Conservation (phyloP, 2,329 filamentous ascomycete species). For the Diaporthe destruens region DNA sequence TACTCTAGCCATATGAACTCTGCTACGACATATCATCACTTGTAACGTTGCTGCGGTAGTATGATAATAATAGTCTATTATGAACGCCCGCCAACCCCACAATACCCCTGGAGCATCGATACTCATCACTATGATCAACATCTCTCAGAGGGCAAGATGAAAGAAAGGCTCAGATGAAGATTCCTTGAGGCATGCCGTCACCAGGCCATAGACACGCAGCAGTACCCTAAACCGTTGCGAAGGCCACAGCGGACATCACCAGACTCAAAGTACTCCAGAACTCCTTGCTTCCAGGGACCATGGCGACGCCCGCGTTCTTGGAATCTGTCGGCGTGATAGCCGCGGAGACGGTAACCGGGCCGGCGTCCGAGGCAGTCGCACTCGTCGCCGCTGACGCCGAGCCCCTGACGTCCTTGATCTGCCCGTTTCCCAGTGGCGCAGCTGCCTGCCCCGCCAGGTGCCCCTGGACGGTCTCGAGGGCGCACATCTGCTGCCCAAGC, state of each 20-base stretch:
- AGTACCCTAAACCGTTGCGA: slow-evolving; percentile 30
- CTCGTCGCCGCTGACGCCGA: slow-evolving; percentile 35
- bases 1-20: too few species aligned
- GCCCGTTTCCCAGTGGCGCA: slow-evolving; percentile 60
- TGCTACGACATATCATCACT: too few species aligned
- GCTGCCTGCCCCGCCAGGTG: slow-evolving; percentile 60
- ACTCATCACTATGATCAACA: too few species aligned
- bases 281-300: slow-evolving; percentile 10
- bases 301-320: slow-evolving; percentile 36
- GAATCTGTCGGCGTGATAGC: slow-evolving; percentile 34
- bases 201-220: slow-evolving; percentile 19
- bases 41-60: too few species aligned
- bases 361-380: neutral
- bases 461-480: slow-evolving; percentile 73
- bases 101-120: neutral
- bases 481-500: slow-evolving; percentile 74
- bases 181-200: neutral
- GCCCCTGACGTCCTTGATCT: slow-evolving; percentile 60
- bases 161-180: neutral
- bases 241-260: neutral
- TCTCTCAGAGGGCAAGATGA: neutral
- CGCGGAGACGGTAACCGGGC: slow-evolving; percentile 4
- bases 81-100: neutral
- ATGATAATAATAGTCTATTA: neutral
- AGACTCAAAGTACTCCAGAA: slow-evolving; percentile 30